Percentiles rank a stretch among this genome's conserved stretches.
phyloP scores from a whole-genome alignment of 1,284 basidiomycete genomes.

The Pseudozyma pruni region DNA sequence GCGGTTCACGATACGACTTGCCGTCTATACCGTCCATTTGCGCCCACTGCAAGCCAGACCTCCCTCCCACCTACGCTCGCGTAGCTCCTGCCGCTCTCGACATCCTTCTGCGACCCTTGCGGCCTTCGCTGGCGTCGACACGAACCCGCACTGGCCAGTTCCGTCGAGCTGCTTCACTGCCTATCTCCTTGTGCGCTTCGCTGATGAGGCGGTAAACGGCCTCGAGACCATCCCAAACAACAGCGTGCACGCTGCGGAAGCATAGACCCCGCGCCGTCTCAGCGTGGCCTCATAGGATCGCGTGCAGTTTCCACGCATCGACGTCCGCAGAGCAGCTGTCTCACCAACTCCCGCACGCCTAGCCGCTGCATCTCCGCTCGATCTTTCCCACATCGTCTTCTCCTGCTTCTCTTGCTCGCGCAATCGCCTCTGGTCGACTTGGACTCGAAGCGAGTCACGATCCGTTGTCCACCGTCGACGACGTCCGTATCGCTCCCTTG shows the following conservation, averaged over 20 bases:
- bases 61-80: neutral
- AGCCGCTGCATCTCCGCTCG: too few species aligned
- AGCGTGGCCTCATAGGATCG: too few species aligned
- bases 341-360: neutral
- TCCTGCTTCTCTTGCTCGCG: neutral
- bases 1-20: too few species aligned
- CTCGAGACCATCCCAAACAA: neutral
- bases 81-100: neutral
- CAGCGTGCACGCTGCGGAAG: too few species aligned
- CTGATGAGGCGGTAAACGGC: neutral
- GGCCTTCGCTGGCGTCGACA: too few species aligned
- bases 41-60: neutral
- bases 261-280: too few species aligned
- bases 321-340: too few species aligned
- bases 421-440: constrained; percentile 9
- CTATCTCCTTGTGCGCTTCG: neutral
- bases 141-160: too few species aligned
- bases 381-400: neutral
- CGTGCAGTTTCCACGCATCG: too few species aligned
- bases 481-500: constrained; percentile 1
- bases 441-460: constrained; percentile 9
- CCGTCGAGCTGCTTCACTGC: too few species aligned
- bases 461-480: constrained; percentile 5
- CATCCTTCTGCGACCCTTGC: too few species aligned
- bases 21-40: neutral